Evolutionary conservation across 495 filamentous ascomycete species (phyloP).

Genomic region (Platismatia glauca): DNA sequence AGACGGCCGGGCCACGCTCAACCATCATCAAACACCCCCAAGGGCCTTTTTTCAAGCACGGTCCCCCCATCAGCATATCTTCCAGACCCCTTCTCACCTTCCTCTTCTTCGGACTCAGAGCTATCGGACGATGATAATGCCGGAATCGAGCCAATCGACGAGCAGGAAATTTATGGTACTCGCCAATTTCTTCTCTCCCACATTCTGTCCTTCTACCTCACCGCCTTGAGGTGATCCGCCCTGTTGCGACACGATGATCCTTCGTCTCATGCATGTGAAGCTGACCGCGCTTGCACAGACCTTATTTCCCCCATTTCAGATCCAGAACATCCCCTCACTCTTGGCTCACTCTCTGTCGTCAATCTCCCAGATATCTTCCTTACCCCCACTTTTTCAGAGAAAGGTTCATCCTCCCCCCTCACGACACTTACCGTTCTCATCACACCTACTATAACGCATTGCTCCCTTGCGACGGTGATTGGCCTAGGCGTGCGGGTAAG

Average conservation of each 20-base stretch:
- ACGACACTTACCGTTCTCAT: conserved; percentile 51
- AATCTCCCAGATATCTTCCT: conserved; percentile 87
- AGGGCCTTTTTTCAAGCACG: conserved; percentile 39
- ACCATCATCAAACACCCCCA: conserved; percentile 33
- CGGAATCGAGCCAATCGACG: conserved; percentile 74
- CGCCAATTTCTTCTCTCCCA: not conserved
- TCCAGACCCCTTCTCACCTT: conserved; percentile 44
- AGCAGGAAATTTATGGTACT: conserved; percentile 90
- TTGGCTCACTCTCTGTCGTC: conserved; percentile 87
- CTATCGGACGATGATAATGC: conserved; percentile 53
- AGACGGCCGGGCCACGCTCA: conserved; percentile 39
- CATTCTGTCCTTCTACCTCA: not conserved
- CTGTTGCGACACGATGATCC: not conserved
- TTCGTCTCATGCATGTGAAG: not conserved
- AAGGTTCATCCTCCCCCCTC: conserved; percentile 31
- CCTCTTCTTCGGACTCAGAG: conserved; percentile 28
- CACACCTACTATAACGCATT: conserved; percentile 97
- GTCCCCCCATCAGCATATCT: conserved; percentile 40
- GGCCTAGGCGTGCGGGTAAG: conserved; percentile 87
- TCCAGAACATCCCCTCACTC: conserved; percentile 88
- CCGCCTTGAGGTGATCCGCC: not conserved
- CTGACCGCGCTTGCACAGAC: conserved; percentile 45
- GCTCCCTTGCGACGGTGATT: conserved; percentile 91
- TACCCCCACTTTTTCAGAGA: conserved; percentile 36
- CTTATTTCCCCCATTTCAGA: conserved; percentile 89